Base-by-base conservation (phyloP, 2,329 filamentous ascomycete species). In the Incumbomyces lentus region DNA sequence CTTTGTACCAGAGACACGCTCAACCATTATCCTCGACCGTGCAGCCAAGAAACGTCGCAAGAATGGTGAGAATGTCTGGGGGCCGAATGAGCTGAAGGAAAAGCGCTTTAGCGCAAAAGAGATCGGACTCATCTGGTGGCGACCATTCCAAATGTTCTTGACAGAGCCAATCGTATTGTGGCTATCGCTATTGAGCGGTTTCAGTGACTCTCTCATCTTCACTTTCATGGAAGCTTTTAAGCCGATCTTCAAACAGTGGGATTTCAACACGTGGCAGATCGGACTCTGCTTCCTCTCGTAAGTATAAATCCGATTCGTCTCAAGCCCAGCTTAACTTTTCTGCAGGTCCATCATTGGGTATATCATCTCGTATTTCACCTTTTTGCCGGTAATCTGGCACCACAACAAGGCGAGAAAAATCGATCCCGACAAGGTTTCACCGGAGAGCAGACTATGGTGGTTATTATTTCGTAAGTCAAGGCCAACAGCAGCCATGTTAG, bases 201-300 rank as follows among this genome's bases (percentile, higher is more conserved):
- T 82, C 67, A 75, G 71, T 48, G 79, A 82, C 51, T 76, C 78
- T 0, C 67, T 82, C 36, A 80, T 82, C 57, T 82, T 82, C 64
- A 80, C 78, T 64, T 81, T 81, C 60, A 71, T 82, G 33, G 75
- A 82, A 57, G 78, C 74, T 0, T 81, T 81, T 50, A 62, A 66
- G 1, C 68, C 76, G 0, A 78, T 83, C 3, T 79, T 79, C 52
- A 60, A 68, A 35, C 70, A 81, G 51, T 82, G 76, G 74, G 55
- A 67, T 22, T 82, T 83, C 60, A 63, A 66, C 32, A 66, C 65
- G 11, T 60, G 72, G 34, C 59, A 65, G 10, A 62, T 70, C 29
- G 73, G 72, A 22, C 63, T 78, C 32, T 63, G 70, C 3, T 78
- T 81, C 60, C 65, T 79, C 22, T 69, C 77, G 61, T 68, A 55